A percentile compares a stretch with the other conserved stretches of the same genome.
phyloP scores from a whole-genome alignment of 257 asterid species.

The Coffea eugenioides region DNA sequence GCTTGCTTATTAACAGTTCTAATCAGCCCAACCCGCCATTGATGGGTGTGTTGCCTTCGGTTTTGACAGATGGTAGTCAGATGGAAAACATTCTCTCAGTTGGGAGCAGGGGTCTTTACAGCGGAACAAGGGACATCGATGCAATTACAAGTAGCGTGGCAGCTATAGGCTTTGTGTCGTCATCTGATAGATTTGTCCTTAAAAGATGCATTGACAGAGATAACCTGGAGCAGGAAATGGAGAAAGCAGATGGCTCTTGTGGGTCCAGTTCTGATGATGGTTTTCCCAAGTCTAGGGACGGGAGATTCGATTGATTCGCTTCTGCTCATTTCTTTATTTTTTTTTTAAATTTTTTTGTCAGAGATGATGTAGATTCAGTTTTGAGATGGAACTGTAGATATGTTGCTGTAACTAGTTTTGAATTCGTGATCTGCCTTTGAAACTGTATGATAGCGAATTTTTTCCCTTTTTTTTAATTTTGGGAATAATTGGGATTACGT shows the following conservation, averaged over 20 bases:
- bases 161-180: conserved; percentile 38
- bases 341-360: neutral
- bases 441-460: neutral
- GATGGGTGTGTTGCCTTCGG: conserved; percentile 57
- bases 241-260: conserved; percentile 7
- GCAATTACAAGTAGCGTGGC: conserved; percentile 38
- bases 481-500: neutral
- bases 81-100: conserved; percentile 41
- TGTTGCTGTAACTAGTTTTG: conserved; percentile 12
- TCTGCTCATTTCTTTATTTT: neutral
- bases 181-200: conserved; percentile 35
- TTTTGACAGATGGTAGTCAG: conserved; percentile 35
- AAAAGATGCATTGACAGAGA: neutral
- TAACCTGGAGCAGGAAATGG: neutral
- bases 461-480: neutral
- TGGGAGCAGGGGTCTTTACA: conserved; percentile 73
- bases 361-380: conserved; percentile 23
- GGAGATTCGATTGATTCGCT: conserved; percentile 3
- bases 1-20: conserved; percentile 75
- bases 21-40: conserved; percentile 54
- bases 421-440: neutral
- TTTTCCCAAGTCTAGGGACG: neutral
- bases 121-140: conserved; percentile 51
- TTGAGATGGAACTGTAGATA: conserved; percentile 34
- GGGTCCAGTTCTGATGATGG: neutral